phyloP scores from a whole-genome alignment of 1,139 yeast genomes.

The Saccharomyces hybrid region DNA sequence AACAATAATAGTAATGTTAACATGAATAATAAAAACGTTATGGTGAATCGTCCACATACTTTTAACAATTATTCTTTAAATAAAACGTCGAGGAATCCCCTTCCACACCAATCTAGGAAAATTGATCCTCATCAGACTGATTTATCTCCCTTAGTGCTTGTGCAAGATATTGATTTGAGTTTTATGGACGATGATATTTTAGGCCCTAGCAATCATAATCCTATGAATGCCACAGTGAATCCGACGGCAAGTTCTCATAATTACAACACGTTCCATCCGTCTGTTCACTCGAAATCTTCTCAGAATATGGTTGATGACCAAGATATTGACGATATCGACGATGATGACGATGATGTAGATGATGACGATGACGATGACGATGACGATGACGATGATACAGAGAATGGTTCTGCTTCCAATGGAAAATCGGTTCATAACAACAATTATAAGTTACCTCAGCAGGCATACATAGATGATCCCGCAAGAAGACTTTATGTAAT shows the following conservation, averaged over 20 bases:
- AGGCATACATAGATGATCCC: conserved; percentile 80
- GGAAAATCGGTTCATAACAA: not conserved
- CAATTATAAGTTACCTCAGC: conserved; percentile 30
- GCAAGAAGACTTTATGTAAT: conserved; percentile 88
- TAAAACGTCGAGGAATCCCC: not conserved
- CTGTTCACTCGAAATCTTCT: no score
- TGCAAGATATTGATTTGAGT: conserved; percentile 18
- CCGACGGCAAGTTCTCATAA: not conserved
- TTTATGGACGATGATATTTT: conserved; percentile 24
- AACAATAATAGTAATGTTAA: not conserved
- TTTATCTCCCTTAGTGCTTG: not conserved
- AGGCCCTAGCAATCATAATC: conserved; percentile 6
- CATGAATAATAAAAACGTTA: not conserved
- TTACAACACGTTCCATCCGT: conserved; percentile 1
- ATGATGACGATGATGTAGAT: conserved; percentile 18
- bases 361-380: conserved; percentile 34
- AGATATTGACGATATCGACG: conserved; percentile 10
- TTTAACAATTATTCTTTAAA: conserved; percentile 3
- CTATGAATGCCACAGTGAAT: not conserved
- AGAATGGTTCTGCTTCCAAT: conserved; percentile 18
- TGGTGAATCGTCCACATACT: not conserved
- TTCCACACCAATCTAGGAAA: conserved; percentile 5
- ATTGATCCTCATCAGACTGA: not conserved
- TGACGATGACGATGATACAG: conserved; percentile 29
- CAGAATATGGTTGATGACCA: conserved; percentile 13